Percentiles rank a stretch among this genome's conserved stretches.
Evolutionary conservation across 164 flowering plant genomes (phyloP).

Genomic region (Buxus sempervirens): DNA sequence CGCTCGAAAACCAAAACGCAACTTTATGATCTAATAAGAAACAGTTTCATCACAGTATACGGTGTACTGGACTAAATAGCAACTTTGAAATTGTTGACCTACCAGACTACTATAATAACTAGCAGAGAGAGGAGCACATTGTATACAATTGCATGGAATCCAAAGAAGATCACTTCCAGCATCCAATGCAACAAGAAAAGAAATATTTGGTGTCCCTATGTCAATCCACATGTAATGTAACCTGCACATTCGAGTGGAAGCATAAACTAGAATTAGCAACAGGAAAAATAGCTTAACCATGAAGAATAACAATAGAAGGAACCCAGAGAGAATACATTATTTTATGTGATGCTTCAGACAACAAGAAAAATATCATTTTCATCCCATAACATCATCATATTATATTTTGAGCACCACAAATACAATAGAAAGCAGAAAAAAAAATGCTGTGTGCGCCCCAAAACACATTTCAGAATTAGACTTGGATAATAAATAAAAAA

Average conservation of each 20-base stretch:
- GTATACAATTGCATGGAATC: constrained; percentile 90
- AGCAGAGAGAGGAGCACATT: constrained; percentile 83
- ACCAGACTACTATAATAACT: constrained; percentile 63
- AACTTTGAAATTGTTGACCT: constrained; percentile 17
- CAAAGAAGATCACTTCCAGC: constrained; percentile 90
- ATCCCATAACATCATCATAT: not conserved
- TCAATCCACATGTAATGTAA: constrained; percentile 89
- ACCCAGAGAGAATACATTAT: not conserved
- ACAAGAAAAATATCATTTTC: not conserved
- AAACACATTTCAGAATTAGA: not conserved
- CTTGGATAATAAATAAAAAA: too few relatives aligned
- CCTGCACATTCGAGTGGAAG: constrained; percentile 37
- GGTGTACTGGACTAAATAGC: not conserved
- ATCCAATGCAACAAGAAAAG: constrained; percentile 95
- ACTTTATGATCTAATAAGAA: too few relatives aligned
- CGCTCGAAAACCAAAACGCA: too few relatives aligned
- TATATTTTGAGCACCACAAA: not conserved
- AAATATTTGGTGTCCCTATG: constrained; percentile 79
- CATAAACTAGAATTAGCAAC: not conserved
- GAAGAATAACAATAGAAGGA: not conserved
- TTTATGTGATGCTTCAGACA: not conserved
- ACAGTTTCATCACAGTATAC: not conserved
- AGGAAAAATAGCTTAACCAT: not conserved
- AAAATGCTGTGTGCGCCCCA: not conserved
- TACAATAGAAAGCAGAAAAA: too few relatives aligned